phyloP scores from a whole-genome alignment of 1,139 yeast species.

The Debaryomyces nepalensis region DNA sequence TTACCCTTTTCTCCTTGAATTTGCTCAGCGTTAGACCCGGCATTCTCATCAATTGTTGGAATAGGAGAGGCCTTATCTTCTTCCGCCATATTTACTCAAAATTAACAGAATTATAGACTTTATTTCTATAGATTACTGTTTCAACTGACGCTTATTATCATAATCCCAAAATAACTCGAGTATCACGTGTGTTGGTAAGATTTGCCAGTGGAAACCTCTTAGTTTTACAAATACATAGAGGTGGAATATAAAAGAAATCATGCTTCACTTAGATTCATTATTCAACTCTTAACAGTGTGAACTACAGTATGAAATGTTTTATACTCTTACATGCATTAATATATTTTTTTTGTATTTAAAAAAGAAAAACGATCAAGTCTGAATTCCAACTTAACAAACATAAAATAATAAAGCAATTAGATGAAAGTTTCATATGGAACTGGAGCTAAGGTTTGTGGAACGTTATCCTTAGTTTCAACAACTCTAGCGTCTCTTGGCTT shows the following conservation, averaged over 20 bases:
- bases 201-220: too few relatives aligned
- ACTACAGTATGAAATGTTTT: neutral
- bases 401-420: slow-evolving; percentile 48
- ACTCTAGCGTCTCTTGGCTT: slow-evolving; percentile 93
- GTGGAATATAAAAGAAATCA: too few relatives aligned
- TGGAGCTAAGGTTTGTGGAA: slow-evolving; percentile 98
- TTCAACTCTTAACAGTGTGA: neutral
- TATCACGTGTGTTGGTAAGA: neutral
- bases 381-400: slow-evolving; percentile 13
- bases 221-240: too few relatives aligned
- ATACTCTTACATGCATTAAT: slow-evolving; percentile 22
- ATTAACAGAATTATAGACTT: neutral
- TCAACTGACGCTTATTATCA: neutral
- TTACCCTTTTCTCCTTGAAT: neutral
- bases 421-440: slow-evolving; percentile 99
- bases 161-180: neutral
- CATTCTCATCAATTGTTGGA: neutral
- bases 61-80: slow-evolving; percentile 1
- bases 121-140: neutral
- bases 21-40: neutral
- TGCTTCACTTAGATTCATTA: neutral
- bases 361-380: slow-evolving; percentile 11
- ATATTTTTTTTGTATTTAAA: slow-evolving; percentile 14
- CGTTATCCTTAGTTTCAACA: slow-evolving; percentile 75
- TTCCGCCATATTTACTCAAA: slow-evolving; percentile 3